A percentile compares a stretch with the other conserved stretches of the same genome.
phyloP scores from a whole-genome alignment of 257 asterid genomes.

The Hygrophila difformis region DNA sequence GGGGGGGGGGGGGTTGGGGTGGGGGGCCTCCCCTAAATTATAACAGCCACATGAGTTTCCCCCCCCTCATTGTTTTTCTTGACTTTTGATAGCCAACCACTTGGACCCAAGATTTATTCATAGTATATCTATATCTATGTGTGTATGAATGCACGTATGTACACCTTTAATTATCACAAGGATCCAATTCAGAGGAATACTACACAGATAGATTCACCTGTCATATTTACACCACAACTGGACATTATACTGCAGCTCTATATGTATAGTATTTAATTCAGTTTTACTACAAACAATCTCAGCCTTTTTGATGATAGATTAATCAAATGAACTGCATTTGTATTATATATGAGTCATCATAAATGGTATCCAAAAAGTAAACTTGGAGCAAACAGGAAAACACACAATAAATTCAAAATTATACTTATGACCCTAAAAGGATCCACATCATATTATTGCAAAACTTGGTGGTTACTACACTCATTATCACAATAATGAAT shows the following conservation, averaged over 20 bases:
- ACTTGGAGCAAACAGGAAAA: not conserved
- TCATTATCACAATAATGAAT: conserved; percentile 13
- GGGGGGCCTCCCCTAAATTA: conserved; percentile 7
- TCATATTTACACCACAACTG: too few species aligned
- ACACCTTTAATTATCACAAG: conserved; percentile 19
- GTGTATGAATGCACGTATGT: too few species aligned
- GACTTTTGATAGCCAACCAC: conserved; percentile 7
- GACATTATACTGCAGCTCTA: too few species aligned
- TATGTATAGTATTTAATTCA: too few species aligned
- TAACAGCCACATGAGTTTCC: conserved; percentile 15
- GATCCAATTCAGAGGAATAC: conserved; percentile 40
- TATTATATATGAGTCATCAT: too few species aligned
- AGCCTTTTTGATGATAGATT: too few species aligned
- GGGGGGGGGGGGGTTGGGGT: too few species aligned
- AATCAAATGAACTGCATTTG: too few species aligned
- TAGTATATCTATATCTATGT: too few species aligned
- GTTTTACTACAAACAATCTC: too few species aligned
- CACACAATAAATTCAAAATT: too few species aligned
- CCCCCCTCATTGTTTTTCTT: conserved; percentile 18
- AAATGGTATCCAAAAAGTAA: not conserved
- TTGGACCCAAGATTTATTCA: not conserved
- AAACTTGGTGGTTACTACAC: conserved; percentile 10
- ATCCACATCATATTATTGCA: not conserved
- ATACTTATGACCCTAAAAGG: not conserved
- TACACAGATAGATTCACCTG: not conserved